phyloP scores from a whole-genome alignment of 2,329 filamentous ascomycete genomes.

The Xylariaceae sp. region DNA sequence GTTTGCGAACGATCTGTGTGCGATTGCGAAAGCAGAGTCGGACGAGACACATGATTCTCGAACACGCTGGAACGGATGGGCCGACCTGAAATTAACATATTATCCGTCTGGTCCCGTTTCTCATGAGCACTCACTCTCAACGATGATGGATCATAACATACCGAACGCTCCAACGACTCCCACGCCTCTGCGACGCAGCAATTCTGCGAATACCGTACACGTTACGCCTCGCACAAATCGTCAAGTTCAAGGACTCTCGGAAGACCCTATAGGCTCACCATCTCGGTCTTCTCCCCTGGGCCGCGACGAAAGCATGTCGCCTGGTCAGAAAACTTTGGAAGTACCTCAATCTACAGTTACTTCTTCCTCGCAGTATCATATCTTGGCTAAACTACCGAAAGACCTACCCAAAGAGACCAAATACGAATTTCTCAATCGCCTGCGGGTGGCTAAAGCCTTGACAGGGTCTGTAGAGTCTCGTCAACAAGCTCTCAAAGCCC shows the following conservation, averaged over 20 bases:
- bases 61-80: conserved; percentile 69
- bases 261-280: conserved; percentile 45
- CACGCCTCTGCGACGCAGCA: conserved; percentile 68
- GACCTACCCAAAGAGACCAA: conserved; percentile 68
- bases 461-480: conserved; percentile 60
- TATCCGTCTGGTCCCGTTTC: conserved; percentile 50
- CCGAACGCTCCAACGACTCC: conserved; percentile 62
- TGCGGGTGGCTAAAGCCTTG: conserved; percentile 80
- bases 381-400: conserved; percentile 52
- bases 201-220: conserved; percentile 49
- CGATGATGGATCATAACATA: conserved; percentile 32
- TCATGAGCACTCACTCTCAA: conserved; percentile 26
- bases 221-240: conserved; percentile 34
- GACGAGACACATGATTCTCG: conserved; percentile 30
- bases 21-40: conserved; percentile 60
- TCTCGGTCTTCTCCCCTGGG: conserved; percentile 39
- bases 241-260: conserved; percentile 35
- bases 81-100: conserved; percentile 74
- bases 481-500: conserved; percentile 72
- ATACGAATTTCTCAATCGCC: conserved; percentile 80
- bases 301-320: conserved; percentile 39
- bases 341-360: conserved; percentile 55
- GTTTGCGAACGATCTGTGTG: conserved; percentile 79
- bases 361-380: conserved; percentile 51
- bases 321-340: conserved; percentile 59